Evolutionary conservation across 1,284 basidiomycete genomes (phyloP), one percentile per base, ranked within the genome.

Genomic region (Stereum hirsutum): DNA sequence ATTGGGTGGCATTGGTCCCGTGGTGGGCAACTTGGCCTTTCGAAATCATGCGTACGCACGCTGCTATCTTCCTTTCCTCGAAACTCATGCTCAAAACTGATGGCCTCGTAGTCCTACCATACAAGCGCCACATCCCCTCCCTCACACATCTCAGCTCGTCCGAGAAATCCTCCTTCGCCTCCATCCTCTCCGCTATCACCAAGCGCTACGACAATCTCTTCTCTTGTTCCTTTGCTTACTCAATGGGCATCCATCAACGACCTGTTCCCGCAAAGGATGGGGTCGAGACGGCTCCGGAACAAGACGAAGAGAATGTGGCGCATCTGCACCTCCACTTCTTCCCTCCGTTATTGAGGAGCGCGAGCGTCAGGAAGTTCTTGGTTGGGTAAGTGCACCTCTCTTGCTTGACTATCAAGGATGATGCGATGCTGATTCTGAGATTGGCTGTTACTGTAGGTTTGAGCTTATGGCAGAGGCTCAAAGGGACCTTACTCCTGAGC

Each of bases 11-110:
- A 0, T 58, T 97, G 5, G 91, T 97, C 0, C 94, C 94, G 1
- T 97, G 89, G 80, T 97, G 94, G 94, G 94, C 93, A 1, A 77
- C 81, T 24, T 98, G 94, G 94, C 94, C 94, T 0, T 97, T 86
- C 57, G 94, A 98, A 61, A 71, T 88, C 12, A 65, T 97, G 47
- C 62, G 87, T 88, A 52, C 52, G 73, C 49, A 23, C 34, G 51
- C 12, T 28, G 33, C 20, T 52, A 25, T 42, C 52, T 26, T 49
- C 5, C 14, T 30, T 27, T 21, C 41, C 42, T 20, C 20, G 26
- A 36, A 32, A 41, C 38, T 43, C 15, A 7, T 19, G 8, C 35
- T 15, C 15, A 19, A 6, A 12, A 17, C n/a, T 23, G 5, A 26
- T 17, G 17, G 25, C 21, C 24, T 38, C 14, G 1, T 51, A 90